Evolutionary conservation across 2,329 filamentous ascomycete species (phyloP).

Genomic region (Hypoxylon sp.): DNA sequence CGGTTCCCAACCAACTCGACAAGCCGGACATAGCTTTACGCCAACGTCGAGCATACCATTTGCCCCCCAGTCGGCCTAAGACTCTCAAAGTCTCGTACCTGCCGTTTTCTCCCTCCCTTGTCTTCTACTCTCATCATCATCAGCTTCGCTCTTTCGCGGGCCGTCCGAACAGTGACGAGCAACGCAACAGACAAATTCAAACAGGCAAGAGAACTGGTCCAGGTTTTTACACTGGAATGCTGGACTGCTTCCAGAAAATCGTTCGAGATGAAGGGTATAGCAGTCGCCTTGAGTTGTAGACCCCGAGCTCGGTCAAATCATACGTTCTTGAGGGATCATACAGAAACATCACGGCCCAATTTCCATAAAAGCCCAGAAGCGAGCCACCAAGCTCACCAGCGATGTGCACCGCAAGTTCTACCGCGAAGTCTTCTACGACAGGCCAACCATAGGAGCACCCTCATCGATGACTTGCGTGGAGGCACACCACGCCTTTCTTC

Average conservation of each 20-base stretch:
- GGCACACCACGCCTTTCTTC: no score
- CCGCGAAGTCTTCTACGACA: slow-evolving; percentile 83
- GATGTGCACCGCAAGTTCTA: slow-evolving; percentile 98
- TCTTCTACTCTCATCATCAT: not conserved
- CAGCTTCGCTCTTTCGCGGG: not conserved
- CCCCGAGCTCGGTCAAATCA: slow-evolving; percentile 23
- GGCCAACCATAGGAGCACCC: no score
- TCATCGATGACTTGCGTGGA: no score
- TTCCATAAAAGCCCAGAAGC: slow-evolving; percentile 91
- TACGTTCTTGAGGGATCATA: slow-evolving; percentile 91
- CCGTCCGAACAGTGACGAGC: not conserved
- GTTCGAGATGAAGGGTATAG: slow-evolving; percentile 91
- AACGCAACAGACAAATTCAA: no score
- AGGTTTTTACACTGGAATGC: slow-evolving; percentile 94
- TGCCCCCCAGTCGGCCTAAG: no score
- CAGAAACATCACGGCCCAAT: slow-evolving; percentile 97
- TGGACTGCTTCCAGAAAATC: slow-evolving; percentile 98
- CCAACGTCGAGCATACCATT: no score
- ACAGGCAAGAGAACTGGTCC: slow-evolving; percentile 75
- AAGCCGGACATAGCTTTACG: no score
- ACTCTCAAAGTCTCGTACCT: no score
- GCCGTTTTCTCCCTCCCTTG: not conserved
- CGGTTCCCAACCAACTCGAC: no score
- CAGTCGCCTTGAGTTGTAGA: not conserved
- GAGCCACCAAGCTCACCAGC: slow-evolving; percentile 95